Conservation (phyloP, 2,329 filamentous ascomycete species). For the Penicillium sp. region DNA sequence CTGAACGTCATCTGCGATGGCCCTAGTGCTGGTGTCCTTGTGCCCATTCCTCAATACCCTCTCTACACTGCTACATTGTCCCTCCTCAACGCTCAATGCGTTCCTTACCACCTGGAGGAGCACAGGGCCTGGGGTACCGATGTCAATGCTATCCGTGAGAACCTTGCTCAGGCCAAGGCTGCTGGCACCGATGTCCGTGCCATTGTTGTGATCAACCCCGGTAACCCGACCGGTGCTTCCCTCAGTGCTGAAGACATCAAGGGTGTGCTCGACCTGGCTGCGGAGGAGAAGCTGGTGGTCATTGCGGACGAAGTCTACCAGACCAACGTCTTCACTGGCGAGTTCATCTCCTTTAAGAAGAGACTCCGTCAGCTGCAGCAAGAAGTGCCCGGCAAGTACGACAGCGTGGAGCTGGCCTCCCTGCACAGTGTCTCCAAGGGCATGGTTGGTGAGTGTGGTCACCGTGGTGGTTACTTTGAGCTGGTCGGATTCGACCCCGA, state of each 20-base stretch:
- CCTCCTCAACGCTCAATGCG: conserved; percentile 72
- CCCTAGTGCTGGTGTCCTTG: conserved; percentile 70
- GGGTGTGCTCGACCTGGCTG: conserved; percentile 76
- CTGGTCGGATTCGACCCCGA: conserved; percentile 76
- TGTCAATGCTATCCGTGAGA: conserved; percentile 61
- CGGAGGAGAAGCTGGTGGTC: conserved; percentile 73
- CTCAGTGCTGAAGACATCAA: conserved; percentile 70
- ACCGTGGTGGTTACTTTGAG: conserved; percentile 96
- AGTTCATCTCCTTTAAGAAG: conserved; percentile 94
- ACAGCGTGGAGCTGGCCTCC: conserved; percentile 77
- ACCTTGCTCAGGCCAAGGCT: conserved; percentile 64
- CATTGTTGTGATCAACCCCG: conserved; percentile 95
- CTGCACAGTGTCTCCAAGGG: conserved; percentile 93
- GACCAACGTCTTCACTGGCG: conserved; percentile 90
- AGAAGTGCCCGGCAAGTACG: conserved; percentile 64
- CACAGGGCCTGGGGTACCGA: conserved; percentile 78
- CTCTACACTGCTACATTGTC: conserved; percentile 90
- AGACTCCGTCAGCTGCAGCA: conserved; percentile 71
- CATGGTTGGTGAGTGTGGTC: conserved; percentile 97
- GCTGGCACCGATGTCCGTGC: conserved; percentile 79
- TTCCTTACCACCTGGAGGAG: conserved; percentile 92
- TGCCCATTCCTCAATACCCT: conserved; percentile 95
- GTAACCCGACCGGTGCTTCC: conserved; percentile 89
- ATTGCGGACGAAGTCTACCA: conserved; percentile 98
- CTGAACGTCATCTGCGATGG: conserved; percentile 77